phyloP scores from a whole-genome alignment of 805 yeast species.

The Brettanomyces bruxellensis region DNA sequence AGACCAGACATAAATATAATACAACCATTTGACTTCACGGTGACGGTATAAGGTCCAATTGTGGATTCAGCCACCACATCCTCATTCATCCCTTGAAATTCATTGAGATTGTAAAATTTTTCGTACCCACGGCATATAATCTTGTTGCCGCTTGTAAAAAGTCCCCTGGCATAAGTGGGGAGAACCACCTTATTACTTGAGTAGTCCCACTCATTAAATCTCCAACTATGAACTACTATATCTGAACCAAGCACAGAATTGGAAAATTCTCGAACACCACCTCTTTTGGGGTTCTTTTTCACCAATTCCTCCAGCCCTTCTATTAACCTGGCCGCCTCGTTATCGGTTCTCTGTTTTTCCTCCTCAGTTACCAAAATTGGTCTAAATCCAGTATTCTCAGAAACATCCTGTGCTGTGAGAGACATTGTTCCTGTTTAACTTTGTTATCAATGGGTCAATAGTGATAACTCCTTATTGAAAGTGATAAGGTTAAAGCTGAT shows the following conservation, averaged over 20 bases:
- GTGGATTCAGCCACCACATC: slow-evolving; percentile 37
- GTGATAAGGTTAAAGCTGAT: no score
- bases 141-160: slow-evolving; percentile 44
- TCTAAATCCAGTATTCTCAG: background rate
- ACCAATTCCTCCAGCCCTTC: slow-evolving; percentile 8
- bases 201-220: slow-evolving; percentile 86
- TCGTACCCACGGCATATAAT: slow-evolving; percentile 86
- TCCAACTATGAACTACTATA: slow-evolving; percentile 45
- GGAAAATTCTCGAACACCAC: slow-evolving; percentile 17
- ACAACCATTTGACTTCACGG: slow-evolving; percentile 91
- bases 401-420: no score
- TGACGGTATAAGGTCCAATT: slow-evolving; percentile 68
- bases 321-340: slow-evolving; percentile 7
- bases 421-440: no score
- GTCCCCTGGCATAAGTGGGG: slow-evolving; percentile 77
- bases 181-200: slow-evolving; percentile 42
- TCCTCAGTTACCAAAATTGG: background rate
- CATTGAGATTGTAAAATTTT: slow-evolving; percentile 82
- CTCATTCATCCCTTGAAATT: slow-evolving; percentile 46
- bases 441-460: no score
- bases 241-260: slow-evolving; percentile 16
- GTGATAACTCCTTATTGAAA: no score
- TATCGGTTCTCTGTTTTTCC: background rate
- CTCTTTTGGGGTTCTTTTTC: slow-evolving; percentile 9
- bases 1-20: slow-evolving; percentile 77